Conservation (phyloP, 495 filamentous ascomycete genomes). For the Durotheca rogersii region DNA sequence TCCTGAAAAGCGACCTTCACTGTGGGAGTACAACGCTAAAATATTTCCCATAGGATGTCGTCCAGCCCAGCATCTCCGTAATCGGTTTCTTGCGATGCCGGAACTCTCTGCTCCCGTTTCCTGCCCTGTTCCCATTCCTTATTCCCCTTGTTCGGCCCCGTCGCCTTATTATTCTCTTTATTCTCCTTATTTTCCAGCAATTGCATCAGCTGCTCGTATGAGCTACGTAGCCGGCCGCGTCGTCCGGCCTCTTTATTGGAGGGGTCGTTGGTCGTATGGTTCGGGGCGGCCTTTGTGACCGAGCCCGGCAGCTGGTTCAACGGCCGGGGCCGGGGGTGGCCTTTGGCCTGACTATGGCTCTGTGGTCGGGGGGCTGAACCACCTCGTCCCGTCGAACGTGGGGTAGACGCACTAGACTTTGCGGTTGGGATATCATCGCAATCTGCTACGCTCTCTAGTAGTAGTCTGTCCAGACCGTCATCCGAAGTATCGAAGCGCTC, state of each 20-base stretch:
- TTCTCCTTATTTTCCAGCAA: conserved; percentile 23
- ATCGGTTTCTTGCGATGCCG: conserved; percentile 44
- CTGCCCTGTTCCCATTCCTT: background rate
- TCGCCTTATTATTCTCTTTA: background rate
- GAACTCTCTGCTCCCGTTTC: conserved; percentile 2
- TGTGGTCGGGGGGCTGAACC: background rate
- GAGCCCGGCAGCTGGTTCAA: conserved; percentile 18
- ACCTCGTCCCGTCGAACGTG: background rate
- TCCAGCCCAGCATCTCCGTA: conserved; percentile 44
- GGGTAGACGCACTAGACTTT: background rate
- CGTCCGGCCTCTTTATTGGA: conserved; percentile 5
- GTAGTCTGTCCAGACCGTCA: conserved; percentile 6
- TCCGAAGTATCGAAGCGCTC: conserved; percentile 17
- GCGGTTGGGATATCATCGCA: background rate
- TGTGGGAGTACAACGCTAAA: too few species aligned
- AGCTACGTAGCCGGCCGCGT: conserved; percentile 17
- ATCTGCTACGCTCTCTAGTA: background rate
- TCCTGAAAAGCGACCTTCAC: too few species aligned
- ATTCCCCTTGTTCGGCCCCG: conserved; percentile 9
- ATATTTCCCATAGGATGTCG: conserved; percentile 23
- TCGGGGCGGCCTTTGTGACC: background rate
- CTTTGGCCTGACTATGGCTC: background rate
- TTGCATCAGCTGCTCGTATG: conserved; percentile 32
- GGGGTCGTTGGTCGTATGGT: conserved; percentile 7
- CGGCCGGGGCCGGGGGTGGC: conserved; percentile 9